These are phyloP conservation scores for Stramenopiles sp. DNA, from an alignment of 352 stramenopile species.

Conservation along the genomic window DNA sequence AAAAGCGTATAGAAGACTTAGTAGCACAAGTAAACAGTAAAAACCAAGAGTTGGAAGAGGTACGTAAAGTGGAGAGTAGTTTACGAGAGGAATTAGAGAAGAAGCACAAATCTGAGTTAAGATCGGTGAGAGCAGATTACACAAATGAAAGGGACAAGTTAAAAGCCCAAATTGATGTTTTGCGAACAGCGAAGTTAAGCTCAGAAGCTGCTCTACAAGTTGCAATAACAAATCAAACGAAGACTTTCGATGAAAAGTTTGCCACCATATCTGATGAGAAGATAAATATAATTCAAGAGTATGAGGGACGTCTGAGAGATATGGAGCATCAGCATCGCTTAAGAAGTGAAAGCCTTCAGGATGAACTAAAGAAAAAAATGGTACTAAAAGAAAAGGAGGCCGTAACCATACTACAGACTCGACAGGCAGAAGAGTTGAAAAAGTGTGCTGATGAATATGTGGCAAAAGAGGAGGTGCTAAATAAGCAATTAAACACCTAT, in stretches of 20 bases:
- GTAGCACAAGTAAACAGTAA: not conserved
- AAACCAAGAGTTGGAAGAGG: not conserved
- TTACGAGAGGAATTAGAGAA: not conserved
- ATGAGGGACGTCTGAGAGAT: too few species aligned
- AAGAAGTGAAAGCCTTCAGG: too few species aligned
- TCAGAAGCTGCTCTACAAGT: not conserved
- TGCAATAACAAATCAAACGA: not conserved
- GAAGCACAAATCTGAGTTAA: not conserved
- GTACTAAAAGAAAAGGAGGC: too few species aligned
- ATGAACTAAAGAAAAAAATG: too few species aligned
- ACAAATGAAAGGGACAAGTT: too few species aligned
- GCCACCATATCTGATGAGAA: not conserved
- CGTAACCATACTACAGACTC: too few species aligned
- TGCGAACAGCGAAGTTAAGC: not conserved
- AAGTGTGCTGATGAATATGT: too few species aligned
- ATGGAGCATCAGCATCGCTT: too few species aligned
- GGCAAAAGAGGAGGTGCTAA: too few species aligned
- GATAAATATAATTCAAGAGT: too few species aligned
- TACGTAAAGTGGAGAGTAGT: not conserved
- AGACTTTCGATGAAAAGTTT: not conserved
- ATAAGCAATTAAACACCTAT: too few species aligned
- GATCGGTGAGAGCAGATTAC: not conserved
- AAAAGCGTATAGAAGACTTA: not conserved
- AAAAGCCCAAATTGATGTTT: not conserved
- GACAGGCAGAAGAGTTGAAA: too few species aligned